Base-by-base conservation (phyloP, 495 filamentous ascomycete species). In the Talaromyces trachyspermus region DNA sequence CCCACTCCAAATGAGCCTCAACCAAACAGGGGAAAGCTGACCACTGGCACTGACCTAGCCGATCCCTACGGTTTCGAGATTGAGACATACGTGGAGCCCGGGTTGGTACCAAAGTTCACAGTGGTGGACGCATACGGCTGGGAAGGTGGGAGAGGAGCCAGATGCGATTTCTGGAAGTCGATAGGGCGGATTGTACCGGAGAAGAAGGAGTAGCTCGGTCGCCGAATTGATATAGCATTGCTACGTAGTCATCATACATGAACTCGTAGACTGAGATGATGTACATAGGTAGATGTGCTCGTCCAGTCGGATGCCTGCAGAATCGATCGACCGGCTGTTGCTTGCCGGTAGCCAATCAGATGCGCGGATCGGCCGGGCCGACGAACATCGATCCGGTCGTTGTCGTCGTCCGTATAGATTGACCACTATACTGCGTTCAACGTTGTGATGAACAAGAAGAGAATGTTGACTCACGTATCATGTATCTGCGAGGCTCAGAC, bases 161-260 rank as follows among this genome's bases (percentile, higher is more conserved):
- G 79, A 17, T 83, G 78, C 56, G 65, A 69, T 27, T 79, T 80
- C 49, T 83, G 76, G 78, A 70, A 63, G 43, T 63, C 61, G 29
- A 57, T 80, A 26, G 70, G 59, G 9, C 56, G 36, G 29, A 61
- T 9, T 4, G 44, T 46, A 6, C 44, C 44, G 1, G 44, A 37
- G 44, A 46, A 46, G 32, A 8, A 33, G 20, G 12, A 33, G n/a
- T n/a, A n/a, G n/a, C n/a, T n/a, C n/a, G n/a, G n/a, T n/a, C n/a
- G n/a, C n/a, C n/a, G n/a, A n/a, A n/a, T n/a, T n/a, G n/a, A n/a
- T n/a, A n/a, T n/a, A n/a, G n/a, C n/a, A n/a, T n/a, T n/a, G n/a
- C n/a, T n/a, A n/a, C n/a, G n/a, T n/a, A n/a, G n/a, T n/a, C n/a
- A n/a, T n/a, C n/a, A n/a, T n/a, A n/a, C n/a, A n/a, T n/a, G n/a